These are phyloP conservation scores for Laetiporus sulphureus DNA, from an alignment of 1,284 basidiomycete genomes.

Conservation along the genomic window DNA sequence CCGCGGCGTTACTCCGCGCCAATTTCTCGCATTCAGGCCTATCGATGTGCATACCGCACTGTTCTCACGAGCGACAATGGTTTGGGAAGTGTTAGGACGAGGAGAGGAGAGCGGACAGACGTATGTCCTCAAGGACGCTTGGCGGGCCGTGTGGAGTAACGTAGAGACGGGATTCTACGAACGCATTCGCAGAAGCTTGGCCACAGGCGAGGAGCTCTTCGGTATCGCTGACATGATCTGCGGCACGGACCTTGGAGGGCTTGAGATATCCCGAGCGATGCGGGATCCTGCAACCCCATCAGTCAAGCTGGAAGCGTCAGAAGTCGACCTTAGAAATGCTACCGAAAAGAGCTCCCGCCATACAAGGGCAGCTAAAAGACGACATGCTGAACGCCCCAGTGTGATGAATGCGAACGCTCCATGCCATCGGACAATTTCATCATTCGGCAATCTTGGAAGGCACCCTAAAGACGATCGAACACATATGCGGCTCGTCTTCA, in stretches of 20 bases:
- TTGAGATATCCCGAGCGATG: no score
- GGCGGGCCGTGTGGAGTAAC: constrained; percentile 4
- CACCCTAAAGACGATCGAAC: neutral
- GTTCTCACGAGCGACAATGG: constrained; percentile 11
- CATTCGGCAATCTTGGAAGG: no score
- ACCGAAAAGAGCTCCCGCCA: neutral
- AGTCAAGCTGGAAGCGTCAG: neutral
- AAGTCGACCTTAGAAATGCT: neutral
- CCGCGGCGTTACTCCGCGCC: no score
- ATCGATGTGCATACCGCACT: constrained; percentile 5
- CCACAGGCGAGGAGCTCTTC: neutral
- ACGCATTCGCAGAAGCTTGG: neutral
- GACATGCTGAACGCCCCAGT: no score
- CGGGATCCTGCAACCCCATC: neutral
- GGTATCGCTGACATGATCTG: neutral
- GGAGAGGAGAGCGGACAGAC: constrained; percentile 1
- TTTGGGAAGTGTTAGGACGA: constrained; percentile 7
- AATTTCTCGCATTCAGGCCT: neutral
- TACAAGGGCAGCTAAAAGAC: no score
- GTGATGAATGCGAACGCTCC: neutral
- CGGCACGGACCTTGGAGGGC: neutral
- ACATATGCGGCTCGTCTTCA: constrained; percentile 10
- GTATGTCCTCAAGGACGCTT: constrained; percentile 5
- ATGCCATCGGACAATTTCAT: no score
- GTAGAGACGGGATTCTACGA: constrained; percentile 9